Evolutionary conservation across 2,329 filamentous ascomycete species (phyloP).

Genomic region (Epichloe coenophiala): DNA sequence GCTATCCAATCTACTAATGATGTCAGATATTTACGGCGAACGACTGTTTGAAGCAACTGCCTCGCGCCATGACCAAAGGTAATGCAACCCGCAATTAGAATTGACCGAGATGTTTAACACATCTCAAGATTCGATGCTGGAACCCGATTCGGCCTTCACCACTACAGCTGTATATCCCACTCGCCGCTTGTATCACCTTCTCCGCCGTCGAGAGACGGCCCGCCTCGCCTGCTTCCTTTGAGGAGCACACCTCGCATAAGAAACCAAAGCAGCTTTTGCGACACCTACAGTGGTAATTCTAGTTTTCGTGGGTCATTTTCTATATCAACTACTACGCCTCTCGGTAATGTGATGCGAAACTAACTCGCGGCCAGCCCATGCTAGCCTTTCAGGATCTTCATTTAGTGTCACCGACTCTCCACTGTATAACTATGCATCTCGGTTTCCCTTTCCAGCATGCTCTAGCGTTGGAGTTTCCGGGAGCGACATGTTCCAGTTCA

Average conservation of each 20-base stretch:
- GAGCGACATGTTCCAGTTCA: conserved; percentile 16
- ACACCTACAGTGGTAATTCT: conserved; percentile 1
- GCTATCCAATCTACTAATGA: conserved; percentile 8
- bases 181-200: conserved; percentile 25
- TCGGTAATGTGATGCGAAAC: not conserved
- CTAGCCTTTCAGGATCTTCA: conserved; percentile 14
- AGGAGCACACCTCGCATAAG: conserved; percentile 13
- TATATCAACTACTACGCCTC: not conserved
- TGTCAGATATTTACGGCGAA: conserved; percentile 12
- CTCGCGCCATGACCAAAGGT: conserved; percentile 15
- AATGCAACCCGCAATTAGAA: not conserved
- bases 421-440: conserved; percentile 17
- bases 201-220: conserved; percentile 16
- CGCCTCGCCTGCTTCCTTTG: conserved; percentile 11
- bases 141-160: conserved; percentile 20
- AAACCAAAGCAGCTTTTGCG: conserved; percentile 6
- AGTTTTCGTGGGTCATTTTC: conserved; percentile 5
- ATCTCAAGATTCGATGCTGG: conserved; percentile 18
- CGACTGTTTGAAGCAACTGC: conserved; percentile 10
- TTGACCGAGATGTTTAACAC: conserved; percentile 3
- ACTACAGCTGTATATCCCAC: conserved; percentile 24
- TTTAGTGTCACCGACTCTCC: conserved; percentile 18
- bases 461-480: conserved; percentile 12
- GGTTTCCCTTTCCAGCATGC: conserved; percentile 14
- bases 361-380: conserved; percentile 10